Percentiles rank a stretch among this genome's conserved stretches.
Evolutionary conservation across 169 alveolate species (phyloP).

Genomic region (Perkinsus chesapeaki): DNA sequence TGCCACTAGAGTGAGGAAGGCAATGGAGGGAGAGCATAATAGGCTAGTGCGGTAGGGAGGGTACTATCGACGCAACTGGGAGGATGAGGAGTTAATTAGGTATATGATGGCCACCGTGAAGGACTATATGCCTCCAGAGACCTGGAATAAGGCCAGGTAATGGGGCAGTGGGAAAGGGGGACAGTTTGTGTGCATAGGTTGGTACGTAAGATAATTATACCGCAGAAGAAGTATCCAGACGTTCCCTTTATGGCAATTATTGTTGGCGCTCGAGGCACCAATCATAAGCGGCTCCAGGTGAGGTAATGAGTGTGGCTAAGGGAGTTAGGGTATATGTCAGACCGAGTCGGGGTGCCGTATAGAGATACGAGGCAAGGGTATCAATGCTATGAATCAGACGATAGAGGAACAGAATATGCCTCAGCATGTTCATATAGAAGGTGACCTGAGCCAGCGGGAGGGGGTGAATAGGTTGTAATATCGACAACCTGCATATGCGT

Average conservation of each 20-base stretch:
- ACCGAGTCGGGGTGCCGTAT: not conserved
- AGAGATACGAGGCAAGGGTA: constrained; percentile 31
- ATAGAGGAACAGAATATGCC: constrained; percentile 39
- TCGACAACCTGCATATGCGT: too few species aligned
- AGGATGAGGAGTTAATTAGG: not conserved
- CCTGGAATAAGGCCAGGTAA: not conserved
- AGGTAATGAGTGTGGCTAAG: constrained; percentile 6
- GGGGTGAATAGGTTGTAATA: too few species aligned
- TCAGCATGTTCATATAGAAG: constrained; percentile 38
- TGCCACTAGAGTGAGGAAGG: constrained; percentile 52
- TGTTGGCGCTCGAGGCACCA: constrained; percentile 89
- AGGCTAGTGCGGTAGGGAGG: constrained; percentile 54
- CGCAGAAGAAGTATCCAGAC: constrained; percentile 71
- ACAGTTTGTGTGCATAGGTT: constrained; percentile 72
- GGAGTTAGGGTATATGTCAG: not conserved
- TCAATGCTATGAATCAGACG: constrained; percentile 34
- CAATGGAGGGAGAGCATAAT: constrained; percentile 73
- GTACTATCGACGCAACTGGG: not conserved
- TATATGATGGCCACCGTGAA: constrained; percentile 62
- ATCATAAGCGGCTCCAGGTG: constrained; percentile 61
- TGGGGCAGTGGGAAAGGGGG: not conserved
- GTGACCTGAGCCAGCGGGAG: too few species aligned
- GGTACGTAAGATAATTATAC: constrained; percentile 65
- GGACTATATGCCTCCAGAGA: constrained; percentile 71
- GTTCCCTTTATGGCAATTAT: constrained; percentile 86